Evolutionary conservation across 345 rosid genomes (phyloP), one percentile per base, ranked within the genome.

Genomic region (Linum trigynum): DNA sequence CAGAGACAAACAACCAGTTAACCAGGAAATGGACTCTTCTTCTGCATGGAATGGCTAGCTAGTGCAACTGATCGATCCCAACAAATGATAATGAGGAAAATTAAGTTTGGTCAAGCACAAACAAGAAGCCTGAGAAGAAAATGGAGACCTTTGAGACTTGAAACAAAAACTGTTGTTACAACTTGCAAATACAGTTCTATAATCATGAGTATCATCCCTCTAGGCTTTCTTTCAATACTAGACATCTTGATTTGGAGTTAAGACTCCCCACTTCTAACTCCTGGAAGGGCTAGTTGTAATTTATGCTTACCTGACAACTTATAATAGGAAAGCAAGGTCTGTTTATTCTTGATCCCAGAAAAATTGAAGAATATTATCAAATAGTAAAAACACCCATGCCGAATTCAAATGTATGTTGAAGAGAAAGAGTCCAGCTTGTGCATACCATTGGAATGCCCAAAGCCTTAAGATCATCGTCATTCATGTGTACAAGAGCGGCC

Each of bases 401-500:
- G 38, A 8, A 35, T 56, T 48, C 9, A 42, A 41, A 59, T 3
- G 42, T 68, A 72, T 4, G 43, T 62, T 10, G 59, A 53, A 23
- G 63, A 16, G 10, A 35, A 57, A 72, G 50, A 45, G 37, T 16
- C 17, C 8, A 23, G 56, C 56, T 59, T 51, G 38, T 72, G 64
- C 39, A 74, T 84, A 94, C 99, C 99, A 94, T 88, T 9, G 97
- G 99, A 76, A 94, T 86, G 69, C 96, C 89, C 76, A 94, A 61
- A 76, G 90, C 96, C 80, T 88, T 94, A 67, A 90, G 92, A 73
- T 94, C 99, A 59, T 83, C 95, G 77, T 94, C 99, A 65, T 78
- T 84, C 99, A 94, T 94, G 83, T 94, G 99, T 48, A 83, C 64
- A 66, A 94, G 96, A 61, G 99, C 92, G 37, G 90, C 76, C 99